Conservation (phyloP, 495 filamentous ascomycete species). For the Jackrogersella minutella region DNA sequence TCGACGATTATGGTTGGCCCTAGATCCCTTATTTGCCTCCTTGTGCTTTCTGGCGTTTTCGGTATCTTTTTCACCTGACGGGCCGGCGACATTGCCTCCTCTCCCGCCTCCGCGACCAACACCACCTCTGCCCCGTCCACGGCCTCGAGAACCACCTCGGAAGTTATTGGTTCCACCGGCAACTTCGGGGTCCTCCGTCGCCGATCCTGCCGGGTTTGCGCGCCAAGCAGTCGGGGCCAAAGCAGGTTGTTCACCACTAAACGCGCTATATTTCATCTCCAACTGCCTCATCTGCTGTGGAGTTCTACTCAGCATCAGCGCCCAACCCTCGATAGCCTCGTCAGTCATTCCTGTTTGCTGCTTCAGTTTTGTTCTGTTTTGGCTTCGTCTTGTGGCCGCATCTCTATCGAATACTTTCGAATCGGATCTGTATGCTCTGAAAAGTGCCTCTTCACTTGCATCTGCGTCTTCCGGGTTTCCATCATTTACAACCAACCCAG, state of each 20-base stretch:
- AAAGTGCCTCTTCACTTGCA: slow-evolving; percentile 65
- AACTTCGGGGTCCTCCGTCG: slow-evolving; percentile 54
- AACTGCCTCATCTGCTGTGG: slow-evolving; percentile 69
- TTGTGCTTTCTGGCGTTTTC: slow-evolving; percentile 69
- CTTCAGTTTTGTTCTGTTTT: slow-evolving; percentile 68
- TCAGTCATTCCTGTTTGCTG: slow-evolving; percentile 88
- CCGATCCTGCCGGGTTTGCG: slow-evolving; percentile 54
- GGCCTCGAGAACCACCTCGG: slow-evolving; percentile 46
- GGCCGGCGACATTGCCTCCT: slow-evolving; percentile 65
- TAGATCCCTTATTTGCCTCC: slow-evolving; percentile 69
- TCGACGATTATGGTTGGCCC: slow-evolving; percentile 71
- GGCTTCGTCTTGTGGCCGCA: slow-evolving; percentile 68
- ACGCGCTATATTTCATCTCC: slow-evolving; percentile 70
- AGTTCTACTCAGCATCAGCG: slow-evolving; percentile 79
- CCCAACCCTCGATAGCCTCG: slow-evolving; percentile 95
- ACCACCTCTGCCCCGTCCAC: slow-evolving; percentile 61
- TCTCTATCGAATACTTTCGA: slow-evolving; percentile 74
- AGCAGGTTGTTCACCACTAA: slow-evolving; percentile 65
- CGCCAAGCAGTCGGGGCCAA: slow-evolving; percentile 70
- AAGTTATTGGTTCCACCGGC: slow-evolving; percentile 43
- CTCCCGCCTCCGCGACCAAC: slow-evolving; percentile 60
- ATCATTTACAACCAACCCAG: slow-evolving; percentile 83
- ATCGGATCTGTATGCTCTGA: slow-evolving; percentile 68
- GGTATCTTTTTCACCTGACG: slow-evolving; percentile 65
- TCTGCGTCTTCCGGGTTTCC: slow-evolving; percentile 47